Evolutionary conservation across 305 asterid species (phyloP), one percentile per base, ranked within the genome.

Genomic region (Petunia hybrid): DNA sequence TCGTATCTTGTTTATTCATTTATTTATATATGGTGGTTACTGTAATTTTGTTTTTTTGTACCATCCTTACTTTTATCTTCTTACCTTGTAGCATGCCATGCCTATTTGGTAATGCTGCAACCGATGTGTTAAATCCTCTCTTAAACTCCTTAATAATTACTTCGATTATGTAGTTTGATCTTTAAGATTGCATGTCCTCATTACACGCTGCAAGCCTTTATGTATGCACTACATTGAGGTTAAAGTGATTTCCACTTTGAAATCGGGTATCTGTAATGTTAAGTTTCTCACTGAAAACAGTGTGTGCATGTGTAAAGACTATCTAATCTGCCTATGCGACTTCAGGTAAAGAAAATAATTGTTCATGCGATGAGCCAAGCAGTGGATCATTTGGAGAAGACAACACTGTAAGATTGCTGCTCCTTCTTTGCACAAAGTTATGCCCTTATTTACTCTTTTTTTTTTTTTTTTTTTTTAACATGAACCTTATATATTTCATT

Each of bases 271-370:
- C 63, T 75, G 16, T 1, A 40, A 57, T 38, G 5, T 7, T 56
- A 57, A 64, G 56, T 76, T 57, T 57, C 57, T 41, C 14, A 0
- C 71, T 12, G 46, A 4, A 42, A 12, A 1, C 1, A 31, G 77
- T 71, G 10, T 46, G 35, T 10, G 60, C 61, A 3, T 31, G 63
- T 73, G 46, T 73, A 51, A 73, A 73, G 62, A 36, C 0, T 12
- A 51, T 2, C 6, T 4, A 73, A 0, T 51, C 36, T 13, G 46
- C 0, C 1, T 1, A 46, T 73, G 4, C 4, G 7, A 2, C 46
- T 36, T 63, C 83, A 80, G 83, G 83, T 70, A 48, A 80, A 71
- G 74, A 71, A 73, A 80, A 43, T 43, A 14, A 71, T 45, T 38
- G 48, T 80, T 80, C 80, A 71, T 61, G 75, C 80, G 0, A 39